Evolutionary conservation across 169 alveolate genomes (phyloP).

Genomic region (Cryptosporidium sp.): DNA sequence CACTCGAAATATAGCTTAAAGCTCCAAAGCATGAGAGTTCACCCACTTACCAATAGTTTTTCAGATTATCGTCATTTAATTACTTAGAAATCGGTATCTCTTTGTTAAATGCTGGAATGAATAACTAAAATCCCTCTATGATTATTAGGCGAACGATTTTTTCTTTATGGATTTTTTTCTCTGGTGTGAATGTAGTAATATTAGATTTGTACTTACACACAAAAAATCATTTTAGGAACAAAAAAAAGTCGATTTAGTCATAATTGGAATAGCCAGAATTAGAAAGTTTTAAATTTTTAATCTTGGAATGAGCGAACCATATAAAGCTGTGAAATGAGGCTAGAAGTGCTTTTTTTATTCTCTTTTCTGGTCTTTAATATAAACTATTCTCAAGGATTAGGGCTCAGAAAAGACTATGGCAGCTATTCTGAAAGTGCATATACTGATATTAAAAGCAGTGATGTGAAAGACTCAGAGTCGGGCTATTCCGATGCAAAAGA

Average conservation of each 20-base stretch:
- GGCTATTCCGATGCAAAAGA: neutral
- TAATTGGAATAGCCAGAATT: neutral
- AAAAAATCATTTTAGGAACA: neutral
- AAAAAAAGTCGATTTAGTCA: neutral
- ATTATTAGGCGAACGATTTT: neutral
- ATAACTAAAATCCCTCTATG: neutral
- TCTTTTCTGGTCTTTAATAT: neutral
- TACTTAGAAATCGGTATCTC: too few species aligned
- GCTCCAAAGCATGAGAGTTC: neutral
- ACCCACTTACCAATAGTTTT: neutral
- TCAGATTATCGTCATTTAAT: neutral
- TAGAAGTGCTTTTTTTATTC: neutral
- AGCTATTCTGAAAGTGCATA: slow-evolving; percentile 8
- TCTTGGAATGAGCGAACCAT: neutral
- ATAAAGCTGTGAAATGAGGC: neutral
- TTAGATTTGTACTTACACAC: slow-evolving; percentile 3
- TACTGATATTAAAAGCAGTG: neutral
- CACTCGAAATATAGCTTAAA: neutral
- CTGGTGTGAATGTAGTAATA: slow-evolving; percentile 13
- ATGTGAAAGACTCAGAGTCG: neutral
- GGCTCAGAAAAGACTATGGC: neutral
- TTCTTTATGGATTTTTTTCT: neutral
- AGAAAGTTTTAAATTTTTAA: neutral
- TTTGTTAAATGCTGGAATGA: neutral
- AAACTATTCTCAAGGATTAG: neutral